A percentile compares a stretch with the other conserved stretches of the same genome.
Conservation (phyloP, 176 grass and related monocot genomes). For the Oryza nivara region DNA sequence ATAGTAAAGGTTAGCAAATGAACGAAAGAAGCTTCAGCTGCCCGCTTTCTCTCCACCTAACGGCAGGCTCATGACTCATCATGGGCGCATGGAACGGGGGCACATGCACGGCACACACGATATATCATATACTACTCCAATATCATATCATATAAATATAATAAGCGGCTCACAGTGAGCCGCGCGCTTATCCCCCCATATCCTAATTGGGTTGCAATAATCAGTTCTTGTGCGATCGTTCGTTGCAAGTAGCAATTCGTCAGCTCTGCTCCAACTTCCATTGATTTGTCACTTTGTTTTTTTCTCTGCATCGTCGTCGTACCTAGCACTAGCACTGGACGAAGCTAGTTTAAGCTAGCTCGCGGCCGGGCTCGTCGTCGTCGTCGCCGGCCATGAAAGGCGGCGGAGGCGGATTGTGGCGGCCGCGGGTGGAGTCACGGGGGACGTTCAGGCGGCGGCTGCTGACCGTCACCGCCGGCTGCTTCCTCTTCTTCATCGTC, state of each 20-base stretch:
- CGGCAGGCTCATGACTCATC: not conserved
- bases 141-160: not conserved
- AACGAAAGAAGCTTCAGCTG: not conserved
- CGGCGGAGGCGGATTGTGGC: not conserved
- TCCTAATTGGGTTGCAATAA: not conserved
- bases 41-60: not conserved
- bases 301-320: too few relatives aligned
- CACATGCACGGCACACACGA: not conserved
- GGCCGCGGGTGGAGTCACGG: constrained; percentile 56
- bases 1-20: not conserved
- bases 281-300: too few relatives aligned
- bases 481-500: constrained; percentile 67
- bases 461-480: constrained; percentile 60
- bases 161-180: not conserved
- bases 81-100: not conserved
- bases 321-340: too few relatives aligned
- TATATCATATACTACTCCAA: not conserved
- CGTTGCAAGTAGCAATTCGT: too few relatives aligned
- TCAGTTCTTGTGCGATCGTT: too few relatives aligned
- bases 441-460: constrained; percentile 28
- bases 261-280: not conserved
- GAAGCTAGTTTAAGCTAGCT: too few relatives aligned
- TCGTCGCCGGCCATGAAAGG: constrained; percentile 49
- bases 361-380: not conserved
- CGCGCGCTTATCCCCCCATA: too few relatives aligned